Percentiles rank a stretch among this genome's conserved stretches.
Evolutionary conservation across 2,329 filamentous ascomycete species (phyloP).

Genomic region (Nigrospora oryzae): DNA sequence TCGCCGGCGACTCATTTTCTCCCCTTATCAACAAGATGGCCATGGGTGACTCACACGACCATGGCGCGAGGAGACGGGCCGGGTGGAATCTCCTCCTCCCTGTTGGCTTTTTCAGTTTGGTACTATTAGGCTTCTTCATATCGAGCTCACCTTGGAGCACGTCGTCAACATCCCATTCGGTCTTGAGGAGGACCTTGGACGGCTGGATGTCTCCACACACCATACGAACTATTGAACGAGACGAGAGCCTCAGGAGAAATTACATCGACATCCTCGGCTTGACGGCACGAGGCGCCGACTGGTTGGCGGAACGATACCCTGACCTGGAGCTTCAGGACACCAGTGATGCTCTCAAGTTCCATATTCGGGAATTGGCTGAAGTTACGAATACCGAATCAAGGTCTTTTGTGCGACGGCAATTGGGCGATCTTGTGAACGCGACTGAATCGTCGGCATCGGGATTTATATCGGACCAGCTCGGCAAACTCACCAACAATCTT

Average conservation of each 20-base stretch:
- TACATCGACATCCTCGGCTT: slow-evolving; percentile 1
- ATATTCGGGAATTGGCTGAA: not conserved
- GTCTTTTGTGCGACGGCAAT: not conserved
- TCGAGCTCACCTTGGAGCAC: not conserved
- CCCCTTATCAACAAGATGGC: not conserved
- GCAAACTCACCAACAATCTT: slow-evolving; percentile 4
- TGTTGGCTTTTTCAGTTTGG: not conserved
- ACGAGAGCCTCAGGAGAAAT: slow-evolving; percentile 1
- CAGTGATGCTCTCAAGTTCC: not conserved
- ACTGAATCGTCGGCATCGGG: not conserved
- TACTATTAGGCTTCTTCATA: not conserved
- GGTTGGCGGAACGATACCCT: slow-evolving; percentile 2
- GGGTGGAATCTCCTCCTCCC: not conserved
- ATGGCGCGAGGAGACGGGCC: not conserved
- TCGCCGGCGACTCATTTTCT: not conserved
- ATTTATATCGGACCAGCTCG: slow-evolving; percentile 1
- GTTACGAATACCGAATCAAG: not conserved
- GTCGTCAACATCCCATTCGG: not conserved
- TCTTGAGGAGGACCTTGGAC: not conserved
- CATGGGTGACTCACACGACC: not conserved
- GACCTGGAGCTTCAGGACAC: not conserved
- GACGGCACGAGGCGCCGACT: not conserved
- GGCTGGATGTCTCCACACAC: not conserved
- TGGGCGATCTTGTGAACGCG: not conserved
- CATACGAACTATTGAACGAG: not conserved